These are phyloP conservation scores for Kodamaea fungicola DNA, from an alignment of 1,139 yeast genomes.

Conservation along the genomic window DNA sequence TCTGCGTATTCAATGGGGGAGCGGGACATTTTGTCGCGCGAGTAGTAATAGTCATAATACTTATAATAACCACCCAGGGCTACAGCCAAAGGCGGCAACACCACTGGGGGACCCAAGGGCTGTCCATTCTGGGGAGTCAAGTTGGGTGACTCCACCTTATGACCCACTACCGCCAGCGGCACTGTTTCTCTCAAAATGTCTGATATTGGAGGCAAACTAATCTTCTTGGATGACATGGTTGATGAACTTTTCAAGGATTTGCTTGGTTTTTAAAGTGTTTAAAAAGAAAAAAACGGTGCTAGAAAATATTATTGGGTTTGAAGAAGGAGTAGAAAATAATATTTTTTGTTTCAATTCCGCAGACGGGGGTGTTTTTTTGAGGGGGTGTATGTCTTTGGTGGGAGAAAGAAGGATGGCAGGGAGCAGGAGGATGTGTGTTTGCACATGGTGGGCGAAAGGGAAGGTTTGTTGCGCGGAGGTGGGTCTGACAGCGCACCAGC, in stretches of 20 bases:
- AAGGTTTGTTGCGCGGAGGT: no score
- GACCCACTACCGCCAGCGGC: constrained; percentile 5
- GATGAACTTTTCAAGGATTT: neutral
- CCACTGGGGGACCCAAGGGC: neutral
- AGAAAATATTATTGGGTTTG: neutral
- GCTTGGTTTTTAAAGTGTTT: neutral
- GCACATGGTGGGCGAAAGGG: no score
- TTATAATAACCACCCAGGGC: neutral
- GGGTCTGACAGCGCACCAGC: no score
- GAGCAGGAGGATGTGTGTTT: no score
- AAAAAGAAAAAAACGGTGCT: constrained; percentile 1
- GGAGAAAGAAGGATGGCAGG: no score
- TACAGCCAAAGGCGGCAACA: constrained; percentile 2
- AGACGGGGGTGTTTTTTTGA: neutral
- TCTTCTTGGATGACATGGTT: constrained; percentile 12
- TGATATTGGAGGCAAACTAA: constrained; percentile 37
- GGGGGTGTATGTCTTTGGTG: neutral
- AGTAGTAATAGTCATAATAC: constrained; percentile 1
- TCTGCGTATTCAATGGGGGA: constrained; percentile 12
- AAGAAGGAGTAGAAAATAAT: neutral
- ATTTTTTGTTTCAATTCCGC: neutral
- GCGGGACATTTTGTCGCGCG: neutral
- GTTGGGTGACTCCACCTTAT: neutral
- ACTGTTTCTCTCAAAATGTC: constrained; percentile 21
- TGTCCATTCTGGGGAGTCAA: neutral